Conservation (phyloP, 1,139 yeast species). For the Kurtzmaniella quercitrusa region DNA sequence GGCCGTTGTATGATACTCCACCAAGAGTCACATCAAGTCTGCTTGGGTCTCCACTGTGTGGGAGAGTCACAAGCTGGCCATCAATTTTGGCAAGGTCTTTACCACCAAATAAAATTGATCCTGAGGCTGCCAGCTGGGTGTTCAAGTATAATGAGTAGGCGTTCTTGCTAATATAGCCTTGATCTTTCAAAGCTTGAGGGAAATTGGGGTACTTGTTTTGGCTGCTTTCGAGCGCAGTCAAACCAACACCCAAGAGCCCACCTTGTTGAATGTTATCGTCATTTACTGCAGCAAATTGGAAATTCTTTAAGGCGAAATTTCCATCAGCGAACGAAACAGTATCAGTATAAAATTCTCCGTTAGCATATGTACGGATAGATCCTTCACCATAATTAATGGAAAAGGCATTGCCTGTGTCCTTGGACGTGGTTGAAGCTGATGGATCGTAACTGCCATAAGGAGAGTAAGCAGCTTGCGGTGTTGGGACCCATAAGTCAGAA, state of each 20-base stretch:
- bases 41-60: slow-evolving; percentile 16
- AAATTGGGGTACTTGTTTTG: slow-evolving; percentile 17
- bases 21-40: slow-evolving; percentile 5
- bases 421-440: slow-evolving; percentile 8
- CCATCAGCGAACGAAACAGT: slow-evolving; percentile 1
- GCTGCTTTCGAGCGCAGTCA: slow-evolving; percentile 36
- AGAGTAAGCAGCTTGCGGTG: background rate
- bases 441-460: slow-evolving; percentile 6
- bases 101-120: slow-evolving; percentile 19
- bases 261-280: background rate
- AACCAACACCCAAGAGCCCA: slow-evolving; percentile 45
- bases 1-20: slow-evolving; percentile 1
- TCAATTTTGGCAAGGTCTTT: slow-evolving; percentile 16
- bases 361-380: background rate
- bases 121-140: slow-evolving; percentile 15
- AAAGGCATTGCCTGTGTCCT: slow-evolving; percentile 4
- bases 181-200: slow-evolving; percentile 23
- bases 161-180: slow-evolving; percentile 22
- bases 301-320: background rate
- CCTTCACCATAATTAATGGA: slow-evolving; percentile 10
- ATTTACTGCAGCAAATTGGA: slow-evolving; percentile 6
- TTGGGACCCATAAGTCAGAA: slow-evolving; percentile 24
- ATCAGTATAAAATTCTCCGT: background rate
- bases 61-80: slow-evolving; percentile 10
- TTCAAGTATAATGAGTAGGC: slow-evolving; percentile 35